Percentiles rank a stretch among this genome's conserved stretches.
These are phyloP conservation scores for Jimgerdemannia lactiflua DNA, from an alignment of 192 early-diverging fungal species.

Conservation along the genomic window DNA sequence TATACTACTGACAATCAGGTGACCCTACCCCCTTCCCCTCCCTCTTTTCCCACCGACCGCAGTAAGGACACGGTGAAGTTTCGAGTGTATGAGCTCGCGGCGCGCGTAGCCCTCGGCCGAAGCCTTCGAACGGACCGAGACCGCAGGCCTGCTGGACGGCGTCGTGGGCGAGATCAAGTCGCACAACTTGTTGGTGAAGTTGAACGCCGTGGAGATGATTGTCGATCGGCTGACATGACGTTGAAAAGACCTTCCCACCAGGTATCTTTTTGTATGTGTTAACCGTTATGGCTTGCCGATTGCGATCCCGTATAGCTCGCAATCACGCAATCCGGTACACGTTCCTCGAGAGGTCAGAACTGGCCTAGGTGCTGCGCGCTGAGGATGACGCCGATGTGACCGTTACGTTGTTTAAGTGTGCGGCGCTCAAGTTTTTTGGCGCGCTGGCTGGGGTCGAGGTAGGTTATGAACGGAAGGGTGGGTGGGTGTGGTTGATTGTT, in stretches of 20 bases:
- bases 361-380: conserved; percentile 22
- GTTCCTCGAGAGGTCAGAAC: conserved; percentile 31
- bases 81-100: conserved; percentile 45
- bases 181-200: conserved; percentile 33
- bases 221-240: too few species aligned
- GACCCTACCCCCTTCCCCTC: too few species aligned
- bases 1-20: too few species aligned
- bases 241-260: too few species aligned
- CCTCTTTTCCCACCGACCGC: too few species aligned
- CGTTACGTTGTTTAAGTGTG: conserved; percentile 27
- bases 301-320: too few species aligned
- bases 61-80: conserved; percentile 39
- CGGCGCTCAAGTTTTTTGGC: conserved; percentile 46
- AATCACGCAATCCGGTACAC: conserved; percentile 22
- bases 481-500: too few species aligned
- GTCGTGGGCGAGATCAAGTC: conserved; percentile 34
- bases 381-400: conserved; percentile 25
- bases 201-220: conserved; percentile 48
- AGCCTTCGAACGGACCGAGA: conserved; percentile 28
- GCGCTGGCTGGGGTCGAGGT: conserved; percentile 24
- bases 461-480: too few species aligned
- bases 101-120: conserved; percentile 34
- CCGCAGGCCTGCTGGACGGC: conserved; percentile 26
- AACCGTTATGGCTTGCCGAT: background rate
- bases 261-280: too few species aligned